Evolutionary conservation across 192 early-diverging fungal genomes (phyloP).

Genomic region (Backusella parvicylindrica): DNA sequence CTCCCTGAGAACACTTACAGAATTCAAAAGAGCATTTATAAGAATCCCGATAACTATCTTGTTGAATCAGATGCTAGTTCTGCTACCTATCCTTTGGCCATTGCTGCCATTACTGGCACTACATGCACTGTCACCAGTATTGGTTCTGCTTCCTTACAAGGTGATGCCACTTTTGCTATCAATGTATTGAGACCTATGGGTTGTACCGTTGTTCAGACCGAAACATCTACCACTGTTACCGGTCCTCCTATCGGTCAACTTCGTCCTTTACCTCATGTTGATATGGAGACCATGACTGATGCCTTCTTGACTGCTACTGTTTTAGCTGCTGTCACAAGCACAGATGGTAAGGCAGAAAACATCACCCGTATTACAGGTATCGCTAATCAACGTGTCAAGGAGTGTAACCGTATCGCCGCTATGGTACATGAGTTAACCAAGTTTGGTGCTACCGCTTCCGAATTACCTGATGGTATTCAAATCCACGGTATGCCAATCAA

Average conservation of each 20-base stretch:
- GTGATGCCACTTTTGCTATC: conserved; percentile 87
- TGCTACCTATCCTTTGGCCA: conserved; percentile 95
- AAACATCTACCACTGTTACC: conserved; percentile 81
- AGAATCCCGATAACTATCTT: conserved; percentile 78
- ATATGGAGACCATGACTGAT: conserved; percentile 99
- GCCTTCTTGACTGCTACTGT: conserved; percentile 96
- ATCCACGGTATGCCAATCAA: conserved; percentile 64
- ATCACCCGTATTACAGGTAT: conserved; percentile 90
- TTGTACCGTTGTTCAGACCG: conserved; percentile 86
- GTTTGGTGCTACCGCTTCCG: conserved; percentile 82
- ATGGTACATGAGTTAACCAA: conserved; percentile 91
- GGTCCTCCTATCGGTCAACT: conserved; percentile 77
- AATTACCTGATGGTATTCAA: conserved; percentile 89
- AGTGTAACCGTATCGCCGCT: conserved; percentile 95
- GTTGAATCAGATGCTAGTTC: conserved; percentile 97
- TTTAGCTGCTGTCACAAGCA: conserved; percentile 82
- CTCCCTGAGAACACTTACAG: conserved; percentile 76
- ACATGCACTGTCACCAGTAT: conserved; percentile 90
- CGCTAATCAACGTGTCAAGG: conserved; percentile 97
- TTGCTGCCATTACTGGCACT: conserved; percentile 92
- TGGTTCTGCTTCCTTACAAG: conserved; percentile 88
- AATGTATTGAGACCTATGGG: conserved; percentile 93
- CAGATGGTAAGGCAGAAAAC: conserved; percentile 42
- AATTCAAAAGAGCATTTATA: conserved; percentile 76
- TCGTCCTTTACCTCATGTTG: conserved; percentile 68